Evolutionary conservation across 2,329 filamentous ascomycete species (phyloP), one percentile per base, ranked within the genome.

Genomic region (Arthrinium phaeospermum): DNA sequence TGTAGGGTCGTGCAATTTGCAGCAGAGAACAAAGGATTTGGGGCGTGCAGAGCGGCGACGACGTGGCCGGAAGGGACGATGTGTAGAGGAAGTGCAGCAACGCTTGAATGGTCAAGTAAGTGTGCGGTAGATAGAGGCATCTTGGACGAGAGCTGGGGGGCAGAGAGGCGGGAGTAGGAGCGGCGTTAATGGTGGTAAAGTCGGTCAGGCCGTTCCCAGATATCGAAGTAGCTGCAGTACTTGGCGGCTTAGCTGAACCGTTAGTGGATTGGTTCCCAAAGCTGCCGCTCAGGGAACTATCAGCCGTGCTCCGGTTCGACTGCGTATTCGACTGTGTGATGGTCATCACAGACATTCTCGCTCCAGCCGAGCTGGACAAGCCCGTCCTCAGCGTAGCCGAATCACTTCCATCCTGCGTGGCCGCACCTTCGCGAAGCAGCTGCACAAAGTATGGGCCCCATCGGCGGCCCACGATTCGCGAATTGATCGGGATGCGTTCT

Each of bases 391-490:
- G 83, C 0, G 94, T 96, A 41, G 91, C 89, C 0, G 92, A 89
- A 76, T 98, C 95, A 71, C 91, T 90, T 1, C 92, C 93, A 70
- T 93, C 91, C 72, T 92, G 89, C 16, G 90, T 91, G 1, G 91
- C 87, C 2, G 93, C 91, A 5, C 93, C 94, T 81, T 98, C 95
- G 41, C 93, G 91, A 13, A 98, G 86, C 1, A 99, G 88, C 80
- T 97, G 94, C 71, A 98, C 94, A 83, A 99, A 98, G 80, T 97
- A 98, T 0, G 95, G 94, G 0, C 96, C 96, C 96, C 96, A 99
- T 79, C 96, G 88, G 41, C 94, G 90, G 13, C 93, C 92, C 22
- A 98, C 88, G 22, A 99, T 90, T 72, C 95, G 91, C 8, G 96
- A 98, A 82, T 97, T 99, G 76, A 98, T 93, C 0, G 96, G 94